Evolutionary conservation across 495 filamentous ascomycete species (phyloP), one percentile per base, ranked within the genome.

Genomic region (Penicillium angulare): DNA sequence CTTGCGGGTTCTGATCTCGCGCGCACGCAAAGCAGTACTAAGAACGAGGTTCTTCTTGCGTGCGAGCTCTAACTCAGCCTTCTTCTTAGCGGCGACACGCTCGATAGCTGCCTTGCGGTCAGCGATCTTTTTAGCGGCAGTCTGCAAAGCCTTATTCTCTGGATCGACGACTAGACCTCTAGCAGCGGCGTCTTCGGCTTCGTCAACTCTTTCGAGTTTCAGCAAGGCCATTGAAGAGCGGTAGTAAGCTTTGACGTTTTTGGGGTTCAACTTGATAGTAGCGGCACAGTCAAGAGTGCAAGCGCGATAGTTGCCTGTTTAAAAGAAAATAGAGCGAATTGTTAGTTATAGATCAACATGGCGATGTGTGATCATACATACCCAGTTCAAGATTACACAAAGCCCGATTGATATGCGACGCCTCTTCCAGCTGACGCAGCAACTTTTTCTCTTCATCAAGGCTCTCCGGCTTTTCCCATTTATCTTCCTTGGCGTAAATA

Each of bases 161-260:
- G 82, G 66, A 32, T 92, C 87, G n/a, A 93, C 60, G 0, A 68
- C 67, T 1, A 96, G 72, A 0, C 92, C 92, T 5, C 83, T 78
- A 5, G 75, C 64, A 49, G 84, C 88, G 3, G 86, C 82, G 62
- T 95, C 89, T 53, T 83, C 77, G 5, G 93, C 90, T 63, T 93
- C 89, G 9, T 67, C 59, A 43, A 93, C 66, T 60, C 84, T 86
- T 54, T 84, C 82, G 6, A 96, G 77, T 7, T 85, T 82, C 16
- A 90, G 72, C 50, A 93, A 78, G 5, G 93, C 92, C 53, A 77
- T 74, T 0, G 86, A 79, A 22, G 86, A 88, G 47, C 93, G 86
- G 66, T 96, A 97, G 63, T 82, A 88, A 4, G 92, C 90, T 70
- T 98, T 98, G 59, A 92, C 63, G 64, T 93, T 95, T 42, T 54